These are phyloP conservation scores for Syzygium aromaticum DNA, from an alignment of 345 rosid species.

Conservation along the genomic window DNA sequence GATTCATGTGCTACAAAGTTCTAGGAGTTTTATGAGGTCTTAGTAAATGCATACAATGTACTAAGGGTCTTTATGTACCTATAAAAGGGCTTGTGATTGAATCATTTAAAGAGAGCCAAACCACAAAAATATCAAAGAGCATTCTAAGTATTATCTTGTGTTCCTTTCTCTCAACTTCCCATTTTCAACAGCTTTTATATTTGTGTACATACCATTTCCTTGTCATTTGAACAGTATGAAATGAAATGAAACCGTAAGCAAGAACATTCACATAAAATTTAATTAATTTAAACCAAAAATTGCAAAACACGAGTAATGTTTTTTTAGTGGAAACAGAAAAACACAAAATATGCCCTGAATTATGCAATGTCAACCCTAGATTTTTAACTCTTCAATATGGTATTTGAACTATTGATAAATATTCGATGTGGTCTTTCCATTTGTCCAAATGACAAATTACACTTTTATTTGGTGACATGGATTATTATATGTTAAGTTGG, in stretches of 20 bases:
- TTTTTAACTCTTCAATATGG: background rate
- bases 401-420: fast-evolving
- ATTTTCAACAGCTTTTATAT: background rate
- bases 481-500: too few species aligned
- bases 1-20: too few species aligned
- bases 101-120: too few species aligned
- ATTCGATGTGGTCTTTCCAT: fast-evolving
- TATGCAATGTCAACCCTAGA: fast-evolving
- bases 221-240: background rate
- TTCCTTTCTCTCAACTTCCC: too few species aligned
- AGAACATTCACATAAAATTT: too few species aligned
- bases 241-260: background rate
- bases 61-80: too few species aligned
- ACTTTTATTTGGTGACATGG: fast-evolving
- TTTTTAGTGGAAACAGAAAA: background rate
- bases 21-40: too few species aligned
- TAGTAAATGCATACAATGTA: too few species aligned
- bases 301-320: background rate
- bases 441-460: too few species aligned
- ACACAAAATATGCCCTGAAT: fast-evolving
- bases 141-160: too few species aligned
- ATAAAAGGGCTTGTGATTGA: too few species aligned
- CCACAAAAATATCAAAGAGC: too few species aligned
- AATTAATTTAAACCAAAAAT: background rate
- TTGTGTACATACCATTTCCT: background rate